Evolutionary conservation across 2,329 filamentous ascomycete genomes (phyloP), one percentile per base, ranked within the genome.

Genomic region (Onygenales sp.): DNA sequence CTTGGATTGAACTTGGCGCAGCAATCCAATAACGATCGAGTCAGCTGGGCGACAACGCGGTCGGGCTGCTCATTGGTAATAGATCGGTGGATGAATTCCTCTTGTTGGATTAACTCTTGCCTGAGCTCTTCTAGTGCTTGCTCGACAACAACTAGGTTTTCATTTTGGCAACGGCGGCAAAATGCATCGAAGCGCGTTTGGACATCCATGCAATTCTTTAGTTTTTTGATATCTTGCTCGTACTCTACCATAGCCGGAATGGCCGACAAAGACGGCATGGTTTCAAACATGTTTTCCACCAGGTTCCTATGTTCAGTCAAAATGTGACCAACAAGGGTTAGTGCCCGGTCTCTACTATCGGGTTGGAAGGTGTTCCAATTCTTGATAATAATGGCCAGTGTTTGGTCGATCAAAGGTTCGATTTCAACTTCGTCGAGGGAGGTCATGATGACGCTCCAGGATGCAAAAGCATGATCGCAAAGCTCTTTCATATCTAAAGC

Each of bases 41-140:
- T 80, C 46, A 97, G 74, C 9, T 80, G 77, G 6, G 85, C 76
- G 32, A 96, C 78, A 14, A 89, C 81, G 44, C 53, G 77, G 60
- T 92, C 85, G 2, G 91, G 88, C 60, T 94, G 88, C 67, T 96
- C 90, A 59, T 87, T 88, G 49, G 90, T 77, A 33, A 87, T 84
- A 11, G 86, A 86, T 11, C 85, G 81, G 63, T 95, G 89, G 17
- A 98, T 73, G 56, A 88, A 85, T 27, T 80, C 80, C 65, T 95
- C 90, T 57, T 95, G 81, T 3, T 73, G 68, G 55, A 82, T 78
- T 6, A 98, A 77, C 62, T 87, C 95, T 1, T 77, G 77, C 5
- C 83, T 78, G 6, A 98, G 78, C 65, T 98, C 93, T 21, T 75
- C 75, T 45, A 98, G 70, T 17, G 90, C 86, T 68, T 91, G 87